Evolutionary conservation across 768 basidiomycete species (phyloP).

Genomic region (Macrolepiota dolichaula): DNA sequence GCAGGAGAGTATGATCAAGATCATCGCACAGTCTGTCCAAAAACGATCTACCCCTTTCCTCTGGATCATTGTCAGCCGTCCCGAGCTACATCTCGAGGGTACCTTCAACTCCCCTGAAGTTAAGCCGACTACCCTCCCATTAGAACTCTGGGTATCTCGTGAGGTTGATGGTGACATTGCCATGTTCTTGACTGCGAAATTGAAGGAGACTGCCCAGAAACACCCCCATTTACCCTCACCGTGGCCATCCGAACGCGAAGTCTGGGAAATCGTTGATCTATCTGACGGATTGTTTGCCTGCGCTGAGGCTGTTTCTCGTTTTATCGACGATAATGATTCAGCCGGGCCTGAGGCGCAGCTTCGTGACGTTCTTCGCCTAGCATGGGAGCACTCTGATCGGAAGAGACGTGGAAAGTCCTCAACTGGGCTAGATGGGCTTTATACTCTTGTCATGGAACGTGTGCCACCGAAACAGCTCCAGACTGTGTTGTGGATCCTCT

Average conservation of each 20-base stretch:
- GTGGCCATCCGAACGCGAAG: constrained; percentile 4
- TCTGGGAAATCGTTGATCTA: background rate
- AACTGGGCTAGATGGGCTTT: background rate
- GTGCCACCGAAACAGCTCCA: background rate
- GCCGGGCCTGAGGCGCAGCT: background rate
- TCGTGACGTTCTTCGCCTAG: background rate
- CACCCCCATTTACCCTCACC: background rate
- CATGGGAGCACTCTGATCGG: background rate
- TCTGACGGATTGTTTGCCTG: constrained; percentile 5
- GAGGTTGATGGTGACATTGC: constrained; percentile 10
- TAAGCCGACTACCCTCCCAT: background rate
- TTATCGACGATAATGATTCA: background rate
- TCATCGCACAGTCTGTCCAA: background rate
- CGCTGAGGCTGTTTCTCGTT: constrained; percentile 4
- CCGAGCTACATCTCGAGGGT: background rate
- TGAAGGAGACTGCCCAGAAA: background rate
- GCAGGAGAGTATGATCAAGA: background rate
- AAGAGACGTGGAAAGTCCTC: background rate
- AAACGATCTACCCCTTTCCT: background rate
- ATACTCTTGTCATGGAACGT: background rate
- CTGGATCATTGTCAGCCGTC: background rate
- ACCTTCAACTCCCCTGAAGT: background rate
- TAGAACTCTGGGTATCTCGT: constrained; percentile 8
- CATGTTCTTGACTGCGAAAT: constrained; percentile 3
- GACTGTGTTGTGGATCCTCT: background rate